Evolutionary conservation across 495 filamentous ascomycete species (phyloP).

Genomic region (Lichina pygmaea): DNA sequence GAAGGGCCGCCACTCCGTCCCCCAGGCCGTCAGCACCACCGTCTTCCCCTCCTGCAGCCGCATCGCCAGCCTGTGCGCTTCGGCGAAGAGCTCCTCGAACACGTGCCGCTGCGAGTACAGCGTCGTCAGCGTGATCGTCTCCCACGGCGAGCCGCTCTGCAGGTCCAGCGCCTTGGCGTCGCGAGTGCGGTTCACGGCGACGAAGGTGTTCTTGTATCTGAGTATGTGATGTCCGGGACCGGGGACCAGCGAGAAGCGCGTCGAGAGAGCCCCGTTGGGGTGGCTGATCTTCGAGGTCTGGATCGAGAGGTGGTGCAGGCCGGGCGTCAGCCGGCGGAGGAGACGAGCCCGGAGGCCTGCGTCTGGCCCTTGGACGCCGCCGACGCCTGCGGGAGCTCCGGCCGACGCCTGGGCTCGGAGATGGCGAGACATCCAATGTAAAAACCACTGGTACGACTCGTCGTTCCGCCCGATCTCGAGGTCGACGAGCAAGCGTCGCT

Average conservation of each 20-base stretch:
- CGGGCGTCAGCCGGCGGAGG: slow-evolving; percentile 30
- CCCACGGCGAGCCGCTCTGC: slow-evolving; percentile 68
- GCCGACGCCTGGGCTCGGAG: slow-evolving; percentile 26
- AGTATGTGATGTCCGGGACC: slow-evolving; percentile 72
- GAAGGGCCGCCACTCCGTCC: slow-evolving; percentile 60
- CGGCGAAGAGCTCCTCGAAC: slow-evolving; percentile 60
- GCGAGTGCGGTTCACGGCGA: slow-evolving; percentile 63
- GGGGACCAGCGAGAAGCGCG: slow-evolving; percentile 68
- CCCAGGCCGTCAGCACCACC: slow-evolving; percentile 60
- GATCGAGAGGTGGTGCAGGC: slow-evolving; percentile 39
- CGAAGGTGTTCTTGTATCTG: slow-evolving; percentile 60
- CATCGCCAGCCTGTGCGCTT: slow-evolving; percentile 55
- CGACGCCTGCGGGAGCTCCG: slow-evolving; percentile 4
- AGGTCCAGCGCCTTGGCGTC: slow-evolving; percentile 41
- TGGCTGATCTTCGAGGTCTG: slow-evolving; percentile 33
- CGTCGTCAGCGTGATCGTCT: slow-evolving; percentile 79
- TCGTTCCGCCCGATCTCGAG: slow-evolving; percentile 86
- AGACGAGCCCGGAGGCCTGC: slow-evolving; percentile 22
- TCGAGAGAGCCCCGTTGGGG: slow-evolving; percentile 36
- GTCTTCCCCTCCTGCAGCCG: slow-evolving; percentile 79
- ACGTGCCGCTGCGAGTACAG: slow-evolving; percentile 67
- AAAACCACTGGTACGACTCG: slow-evolving; percentile 77
- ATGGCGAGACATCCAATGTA: slow-evolving; percentile 77
- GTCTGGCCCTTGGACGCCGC: slow-evolving; percentile 8
- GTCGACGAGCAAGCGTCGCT: slow-evolving; percentile 71